A percentile compares a stretch with the other conserved stretches of the same genome.
Evolutionary conservation across 139 green algal genomes (phyloP).

Genomic region (Auxenochlorella protothecoides): DNA sequence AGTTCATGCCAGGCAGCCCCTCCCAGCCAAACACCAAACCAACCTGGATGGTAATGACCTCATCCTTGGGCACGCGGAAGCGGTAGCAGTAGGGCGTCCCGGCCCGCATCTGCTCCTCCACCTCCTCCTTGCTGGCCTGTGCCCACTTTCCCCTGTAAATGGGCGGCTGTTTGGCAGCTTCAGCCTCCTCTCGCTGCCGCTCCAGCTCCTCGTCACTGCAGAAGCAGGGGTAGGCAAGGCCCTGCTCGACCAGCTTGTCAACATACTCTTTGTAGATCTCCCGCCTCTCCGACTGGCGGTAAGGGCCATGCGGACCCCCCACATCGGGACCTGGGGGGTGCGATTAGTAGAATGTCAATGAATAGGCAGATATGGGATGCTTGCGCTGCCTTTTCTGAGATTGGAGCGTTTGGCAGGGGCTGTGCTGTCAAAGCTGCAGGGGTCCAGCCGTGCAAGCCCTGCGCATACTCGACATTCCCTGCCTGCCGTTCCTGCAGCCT

Average conservation of each 20-base stretch:
- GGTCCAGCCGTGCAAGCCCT: too few species aligned
- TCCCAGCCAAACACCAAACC: not conserved
- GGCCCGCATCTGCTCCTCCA: constrained; percentile 63
- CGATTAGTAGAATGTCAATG: too few species aligned
- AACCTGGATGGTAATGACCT: constrained; percentile 23
- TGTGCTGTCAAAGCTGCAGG: too few species aligned
- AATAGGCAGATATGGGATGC: too few species aligned
- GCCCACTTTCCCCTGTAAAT: constrained; percentile 94
- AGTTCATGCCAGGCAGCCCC: not conserved
- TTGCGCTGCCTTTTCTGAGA: too few species aligned
- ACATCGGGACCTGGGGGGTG: constrained; percentile 66
- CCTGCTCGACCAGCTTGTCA: constrained; percentile 72
- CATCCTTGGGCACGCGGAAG: constrained; percentile 78
- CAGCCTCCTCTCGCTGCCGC: constrained; percentile 78
- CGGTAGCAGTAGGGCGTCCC: constrained; percentile 83
- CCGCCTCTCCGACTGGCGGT: constrained; percentile 90
- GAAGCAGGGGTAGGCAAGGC: constrained; percentile 94
- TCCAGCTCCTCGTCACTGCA: constrained; percentile 94
- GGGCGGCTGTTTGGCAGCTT: constrained; percentile 84
- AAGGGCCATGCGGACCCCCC: constrained; percentile 75
- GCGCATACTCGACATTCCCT: too few species aligned
- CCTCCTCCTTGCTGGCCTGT: constrained; percentile 68
- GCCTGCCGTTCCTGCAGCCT: not conserved
- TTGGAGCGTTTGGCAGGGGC: too few species aligned
- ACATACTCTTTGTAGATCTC: constrained; percentile 87